Evolutionary conservation across 306 rosid species (phyloP).

Genomic region (Inga laurina): DNA sequence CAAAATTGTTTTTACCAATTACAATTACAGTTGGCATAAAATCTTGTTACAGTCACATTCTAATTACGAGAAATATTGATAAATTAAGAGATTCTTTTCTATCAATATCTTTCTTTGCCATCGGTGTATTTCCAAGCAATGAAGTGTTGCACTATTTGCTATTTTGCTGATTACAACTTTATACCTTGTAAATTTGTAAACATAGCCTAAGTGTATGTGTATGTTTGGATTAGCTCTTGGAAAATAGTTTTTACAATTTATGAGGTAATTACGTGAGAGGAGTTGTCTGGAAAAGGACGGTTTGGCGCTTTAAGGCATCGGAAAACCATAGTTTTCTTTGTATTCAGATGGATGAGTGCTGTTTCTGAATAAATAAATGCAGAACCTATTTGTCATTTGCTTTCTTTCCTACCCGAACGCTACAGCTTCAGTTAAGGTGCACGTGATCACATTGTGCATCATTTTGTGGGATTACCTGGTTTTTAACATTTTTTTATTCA

Average conservation of each 20-base stretch:
- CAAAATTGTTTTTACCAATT: not conserved
- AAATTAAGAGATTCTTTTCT: not conserved
- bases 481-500: not conserved
- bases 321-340: not conserved
- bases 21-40: not conserved
- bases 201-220: not conserved
- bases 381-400: not conserved
- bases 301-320: too few species aligned
- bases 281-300: too few species aligned
- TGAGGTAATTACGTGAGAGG: too few species aligned
- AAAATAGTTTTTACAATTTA: too few species aligned
- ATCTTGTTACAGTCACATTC: not conserved
- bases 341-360: not conserved
- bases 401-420: not conserved
- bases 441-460: not conserved
- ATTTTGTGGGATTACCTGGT: not conserved
- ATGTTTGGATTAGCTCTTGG: too few species aligned
- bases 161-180: not conserved
- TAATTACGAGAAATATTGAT: not conserved
- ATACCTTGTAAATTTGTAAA: not conserved
- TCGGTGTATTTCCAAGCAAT: not conserved
- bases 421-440: not conserved
- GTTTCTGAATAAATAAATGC: not conserved
- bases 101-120: not conserved
- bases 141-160: not conserved